Percentiles rank a stretch among this genome's conserved stretches.
These are phyloP conservation scores for Pascua guehoae DNA, from an alignment of 1,284 basidiomycete species.

Conservation along the genomic window DNA sequence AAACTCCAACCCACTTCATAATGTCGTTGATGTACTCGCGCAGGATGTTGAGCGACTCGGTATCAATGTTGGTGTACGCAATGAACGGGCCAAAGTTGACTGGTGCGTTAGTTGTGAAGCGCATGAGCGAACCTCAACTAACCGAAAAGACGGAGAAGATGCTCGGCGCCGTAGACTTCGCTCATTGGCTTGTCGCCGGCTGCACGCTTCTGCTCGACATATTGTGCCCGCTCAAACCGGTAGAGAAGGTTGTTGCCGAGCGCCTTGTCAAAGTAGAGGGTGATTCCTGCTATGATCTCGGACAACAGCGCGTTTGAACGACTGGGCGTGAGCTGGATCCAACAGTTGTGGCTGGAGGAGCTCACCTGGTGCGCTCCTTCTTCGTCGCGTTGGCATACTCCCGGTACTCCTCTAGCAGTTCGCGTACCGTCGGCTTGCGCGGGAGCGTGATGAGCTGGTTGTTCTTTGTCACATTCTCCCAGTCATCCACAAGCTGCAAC, in stretches of 20 bases:
- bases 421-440: constrained; percentile 71
- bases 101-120: constrained; percentile 19
- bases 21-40: constrained; percentile 88
- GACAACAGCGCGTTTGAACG: constrained; percentile 59
- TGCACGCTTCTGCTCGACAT: constrained; percentile 72
- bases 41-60: constrained; percentile 75
- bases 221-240: constrained; percentile 89
- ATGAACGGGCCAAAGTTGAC: constrained; percentile 69
- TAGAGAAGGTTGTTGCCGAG: constrained; percentile 89
- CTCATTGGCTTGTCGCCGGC: constrained; percentile 80
- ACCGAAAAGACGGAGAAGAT: constrained; percentile 89
- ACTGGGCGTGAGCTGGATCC: constrained; percentile 44
- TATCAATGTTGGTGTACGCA: constrained; percentile 83
- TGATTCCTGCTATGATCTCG: constrained; percentile 83
- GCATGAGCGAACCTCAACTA: constrained; percentile 38
- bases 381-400: constrained; percentile 56
- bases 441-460: constrained; percentile 87
- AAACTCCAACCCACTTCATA: constrained; percentile 63
- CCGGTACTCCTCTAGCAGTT: constrained; percentile 76
- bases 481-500: constrained; percentile 88
- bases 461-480: constrained; percentile 96
- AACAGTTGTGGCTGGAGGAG: no score
- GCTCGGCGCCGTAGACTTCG: constrained; percentile 89
- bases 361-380: constrained; percentile 53
- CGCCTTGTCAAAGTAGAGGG: constrained; percentile 88